Percentiles rank a stretch among this genome's conserved stretches.
phyloP scores from a whole-genome alignment of 306 rosid species.

The Cyamopsis tetragonoloba region DNA sequence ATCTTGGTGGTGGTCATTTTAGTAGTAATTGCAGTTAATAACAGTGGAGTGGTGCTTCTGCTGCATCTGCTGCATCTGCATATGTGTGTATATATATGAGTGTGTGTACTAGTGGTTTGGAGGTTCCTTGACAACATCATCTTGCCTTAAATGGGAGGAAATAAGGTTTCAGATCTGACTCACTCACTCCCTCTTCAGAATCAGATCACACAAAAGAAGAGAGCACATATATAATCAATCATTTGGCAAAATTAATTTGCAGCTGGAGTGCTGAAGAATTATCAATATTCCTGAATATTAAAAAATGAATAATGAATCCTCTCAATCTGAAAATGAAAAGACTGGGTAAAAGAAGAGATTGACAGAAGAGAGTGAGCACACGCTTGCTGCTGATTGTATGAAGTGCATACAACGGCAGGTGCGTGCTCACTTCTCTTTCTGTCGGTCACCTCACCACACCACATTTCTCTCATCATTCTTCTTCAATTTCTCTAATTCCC shows the following conservation, averaged over 20 bases:
- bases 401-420: constrained; percentile 43
- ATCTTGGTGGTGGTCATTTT: background rate
- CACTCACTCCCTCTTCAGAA: background rate
- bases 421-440: constrained; percentile 75
- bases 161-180: background rate
- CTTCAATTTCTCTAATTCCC: background rate
- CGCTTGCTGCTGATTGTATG: constrained; percentile 50
- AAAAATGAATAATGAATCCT: no score
- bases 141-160: constrained; percentile 17
- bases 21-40: background rate
- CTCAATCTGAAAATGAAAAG: no score
- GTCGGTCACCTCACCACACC: no score
- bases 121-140: background rate
- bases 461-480: constrained; percentile 10
- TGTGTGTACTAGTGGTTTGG: no score
- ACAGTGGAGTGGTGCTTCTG: no score
- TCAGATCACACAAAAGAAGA: background rate
- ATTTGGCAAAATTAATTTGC: no score
- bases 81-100: background rate
- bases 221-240: no score
- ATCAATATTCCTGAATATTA: no score
- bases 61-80: no score
- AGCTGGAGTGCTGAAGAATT: no score
- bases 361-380: constrained; percentile 99
- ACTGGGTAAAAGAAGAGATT: no score